A percentile compares a stretch with the other conserved stretches of the same genome.
Evolutionary conservation across 768 basidiomycete genomes (phyloP).

Genomic region (Mrakia frigida): DNA sequence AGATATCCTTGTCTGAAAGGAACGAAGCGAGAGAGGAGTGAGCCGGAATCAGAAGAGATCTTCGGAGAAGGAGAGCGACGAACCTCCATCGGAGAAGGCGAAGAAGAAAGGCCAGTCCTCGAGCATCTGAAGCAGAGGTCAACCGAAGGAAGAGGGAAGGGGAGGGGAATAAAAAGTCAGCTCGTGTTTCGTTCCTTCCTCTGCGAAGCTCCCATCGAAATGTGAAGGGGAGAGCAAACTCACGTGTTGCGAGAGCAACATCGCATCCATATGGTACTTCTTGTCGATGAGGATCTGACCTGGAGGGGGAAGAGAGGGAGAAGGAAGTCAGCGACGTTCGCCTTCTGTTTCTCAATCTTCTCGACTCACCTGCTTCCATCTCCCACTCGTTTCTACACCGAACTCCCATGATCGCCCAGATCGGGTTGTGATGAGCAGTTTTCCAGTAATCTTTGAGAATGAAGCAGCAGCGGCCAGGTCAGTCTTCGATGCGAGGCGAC

Average conservation of each 20-base stretch:
- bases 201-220: too few relatives aligned
- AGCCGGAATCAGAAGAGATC: not conserved
- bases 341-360: not conserved
- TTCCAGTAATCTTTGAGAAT: constrained; percentile 43
- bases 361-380: constrained; percentile 47
- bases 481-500: not conserved
- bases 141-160: too few relatives aligned
- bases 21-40: not conserved
- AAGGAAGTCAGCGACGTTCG: too few relatives aligned
- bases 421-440: constrained; percentile 38
- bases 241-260: constrained; percentile 35
- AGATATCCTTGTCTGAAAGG: constrained; percentile 45
- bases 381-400: constrained; percentile 47
- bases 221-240: too few relatives aligned
- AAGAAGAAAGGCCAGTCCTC: constrained; percentile 33
- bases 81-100: constrained; percentile 15
- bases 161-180: too few relatives aligned
- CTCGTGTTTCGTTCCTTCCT: too few relatives aligned
- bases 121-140: constrained; percentile 39
- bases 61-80: not conserved
- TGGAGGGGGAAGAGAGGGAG: too few relatives aligned
- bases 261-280: constrained; percentile 46
- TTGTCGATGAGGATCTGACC: constrained; percentile 42
- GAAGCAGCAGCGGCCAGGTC: too few relatives aligned
- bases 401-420: constrained; percentile 44